Evolutionary conservation across 306 rosid species (phyloP).

Genomic region (Astragalus membranaceus): DNA sequence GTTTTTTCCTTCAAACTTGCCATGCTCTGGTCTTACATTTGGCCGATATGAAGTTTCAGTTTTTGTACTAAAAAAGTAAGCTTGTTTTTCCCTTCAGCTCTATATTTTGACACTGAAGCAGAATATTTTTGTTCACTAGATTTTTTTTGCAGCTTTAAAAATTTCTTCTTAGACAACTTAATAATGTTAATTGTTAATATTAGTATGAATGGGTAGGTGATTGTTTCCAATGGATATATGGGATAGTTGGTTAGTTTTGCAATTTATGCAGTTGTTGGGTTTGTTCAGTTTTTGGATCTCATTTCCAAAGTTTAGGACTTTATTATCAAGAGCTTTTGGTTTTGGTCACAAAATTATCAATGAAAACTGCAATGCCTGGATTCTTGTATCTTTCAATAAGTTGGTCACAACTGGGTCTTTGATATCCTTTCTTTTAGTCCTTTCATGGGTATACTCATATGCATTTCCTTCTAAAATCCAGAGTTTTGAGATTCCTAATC

Average conservation of each 20-base stretch:
- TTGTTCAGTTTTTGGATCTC: slow-evolving; percentile 33
- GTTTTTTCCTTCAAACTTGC: background rate
- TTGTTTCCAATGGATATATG: slow-evolving; percentile 24
- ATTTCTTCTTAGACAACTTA: background rate
- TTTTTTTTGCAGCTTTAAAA: background rate
- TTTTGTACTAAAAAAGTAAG: background rate
- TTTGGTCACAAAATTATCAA: slow-evolving; percentile 37
- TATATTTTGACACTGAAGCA: background rate
- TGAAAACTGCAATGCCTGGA: slow-evolving; percentile 36
- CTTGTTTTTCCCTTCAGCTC: background rate
- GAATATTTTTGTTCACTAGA: no score
- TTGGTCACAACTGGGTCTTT: slow-evolving; percentile 46
- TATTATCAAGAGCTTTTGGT: slow-evolving; percentile 28
- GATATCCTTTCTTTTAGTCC: slow-evolving; percentile 37
- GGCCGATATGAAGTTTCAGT: slow-evolving; percentile 15
- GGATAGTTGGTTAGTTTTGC: slow-evolving; percentile 31
- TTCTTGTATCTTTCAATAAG: slow-evolving; percentile 41
- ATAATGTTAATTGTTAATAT: no score
- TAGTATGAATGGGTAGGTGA: background rate
- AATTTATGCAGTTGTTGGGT: slow-evolving; percentile 40
- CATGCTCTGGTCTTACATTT: slow-evolving; percentile 9
- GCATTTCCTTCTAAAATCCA: slow-evolving; percentile 33
- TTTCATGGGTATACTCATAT: slow-evolving; percentile 43
- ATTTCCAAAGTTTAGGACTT: slow-evolving; percentile 37
- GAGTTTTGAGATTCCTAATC: slow-evolving; percentile 25